These are phyloP conservation scores for Phytopythium helicoides DNA, from an alignment of 352 stramenopile genomes.

Conservation along the genomic window DNA sequence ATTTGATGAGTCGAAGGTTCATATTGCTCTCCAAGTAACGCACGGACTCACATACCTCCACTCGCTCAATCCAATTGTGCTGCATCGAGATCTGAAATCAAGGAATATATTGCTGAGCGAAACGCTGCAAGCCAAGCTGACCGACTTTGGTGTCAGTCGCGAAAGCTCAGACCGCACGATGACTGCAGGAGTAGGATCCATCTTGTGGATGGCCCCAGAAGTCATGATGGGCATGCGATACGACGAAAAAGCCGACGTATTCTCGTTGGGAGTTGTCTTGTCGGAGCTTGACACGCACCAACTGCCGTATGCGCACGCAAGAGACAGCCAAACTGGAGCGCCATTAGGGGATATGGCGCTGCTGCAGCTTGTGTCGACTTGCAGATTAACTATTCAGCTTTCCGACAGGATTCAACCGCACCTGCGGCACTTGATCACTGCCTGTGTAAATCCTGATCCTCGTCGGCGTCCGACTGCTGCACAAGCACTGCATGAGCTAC, in stretches of 20 bases:
- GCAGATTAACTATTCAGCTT: conserved; percentile 15
- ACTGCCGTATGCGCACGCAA: conserved; percentile 23
- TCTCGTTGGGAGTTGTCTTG: conserved; percentile 29
- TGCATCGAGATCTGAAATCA: conserved; percentile 66
- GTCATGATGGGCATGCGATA: conserved; percentile 36
- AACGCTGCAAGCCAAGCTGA: conserved; percentile 39
- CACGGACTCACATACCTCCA: conserved; percentile 36
- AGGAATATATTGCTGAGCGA: conserved; percentile 58
- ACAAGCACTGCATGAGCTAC: conserved; percentile 32
- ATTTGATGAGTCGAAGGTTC: conserved; percentile 27
- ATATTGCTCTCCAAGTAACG: conserved; percentile 34
- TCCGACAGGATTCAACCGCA: conserved; percentile 10
- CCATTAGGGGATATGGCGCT: conserved; percentile 18
- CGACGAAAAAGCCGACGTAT: conserved; percentile 36
- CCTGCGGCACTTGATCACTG: conserved; percentile 9
- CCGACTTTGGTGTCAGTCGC: conserved; percentile 44
- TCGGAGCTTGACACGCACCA: conserved; percentile 30
- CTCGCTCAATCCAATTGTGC: conserved; percentile 19
- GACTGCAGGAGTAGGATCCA: conserved; percentile 19
- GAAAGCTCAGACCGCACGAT: conserved; percentile 23
- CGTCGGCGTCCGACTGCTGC: conserved; percentile 12
- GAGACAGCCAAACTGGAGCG: conserved; percentile 7
- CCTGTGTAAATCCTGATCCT: conserved; percentile 18
- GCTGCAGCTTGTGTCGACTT: conserved; percentile 27
- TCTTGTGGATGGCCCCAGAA: conserved; percentile 31